Base-by-base conservation (phyloP, 805 yeast genomes). In the Suhomyces pyralidae region DNA sequence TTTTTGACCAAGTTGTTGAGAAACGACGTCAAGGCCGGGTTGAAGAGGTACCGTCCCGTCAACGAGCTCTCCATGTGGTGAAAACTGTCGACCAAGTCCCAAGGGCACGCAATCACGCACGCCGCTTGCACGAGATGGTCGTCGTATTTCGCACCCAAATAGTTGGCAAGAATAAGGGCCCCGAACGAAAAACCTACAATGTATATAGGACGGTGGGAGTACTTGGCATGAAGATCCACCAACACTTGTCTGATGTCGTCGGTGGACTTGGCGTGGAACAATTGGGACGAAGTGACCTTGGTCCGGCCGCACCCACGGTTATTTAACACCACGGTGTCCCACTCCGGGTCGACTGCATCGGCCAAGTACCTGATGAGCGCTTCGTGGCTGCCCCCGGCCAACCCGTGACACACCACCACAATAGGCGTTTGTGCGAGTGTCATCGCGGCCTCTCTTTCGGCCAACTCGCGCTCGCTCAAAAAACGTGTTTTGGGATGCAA, bases 371-470 rank as follows among this genome's bases (percentile, higher is more conserved):
- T 77, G 42, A 89, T 82, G 62, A 89, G 83, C 6, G 87, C 77
- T 64, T 89, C 96, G 56, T 85, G 88, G n/a, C 92, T 84, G 0
- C 96, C 94, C 5, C 96, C 96, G 1, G 88, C 85, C 38, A 89
- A 78, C 0, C 96, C 96, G 63, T 90, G 96, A 42, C 87, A 67
- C 3, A 81, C 69, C 28, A 89, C 78, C 15, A 86, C 71, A 61
- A 90, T 73, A 2, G 96, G 96, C 2, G 73, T 58, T 47, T 68
- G 73, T 17, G 70, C 70, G 14, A 40, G 59, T 36, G 54, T 58
- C 20, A 47, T 58, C 7, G 49, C 48, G 3, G 49, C 51, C 9
- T 53, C 55, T 24, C 51, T 40, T 49, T 60, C 48, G 60, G 59
- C 65, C 44, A 80, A 57, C 63, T 86, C 93, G 2, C 55, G 57